These are phyloP conservation scores for Colletotrichum musicola DNA, from an alignment of 2,329 filamentous ascomycete genomes.

Conservation along the genomic window DNA sequence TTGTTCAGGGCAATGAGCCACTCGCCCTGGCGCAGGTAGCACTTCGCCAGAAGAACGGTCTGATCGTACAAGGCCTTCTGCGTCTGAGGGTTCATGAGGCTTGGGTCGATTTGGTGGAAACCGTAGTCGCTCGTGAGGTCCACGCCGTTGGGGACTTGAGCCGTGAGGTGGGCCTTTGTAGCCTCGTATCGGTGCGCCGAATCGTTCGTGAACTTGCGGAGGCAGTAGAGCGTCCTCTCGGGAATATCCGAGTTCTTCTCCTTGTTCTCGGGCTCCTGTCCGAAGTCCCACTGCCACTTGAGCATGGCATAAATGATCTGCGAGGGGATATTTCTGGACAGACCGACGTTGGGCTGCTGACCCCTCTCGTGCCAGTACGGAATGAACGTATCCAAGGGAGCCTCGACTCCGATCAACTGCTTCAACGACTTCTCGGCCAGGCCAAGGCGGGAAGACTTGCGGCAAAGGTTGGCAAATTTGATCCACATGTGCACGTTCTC, in stretches of 20 bases:
- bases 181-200: slow-evolving; percentile 67
- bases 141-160: slow-evolving; percentile 60
- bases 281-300: slow-evolving; percentile 95
- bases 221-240: slow-evolving; percentile 69
- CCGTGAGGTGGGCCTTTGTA: slow-evolving; percentile 63
- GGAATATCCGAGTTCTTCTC: slow-evolving; percentile 56
- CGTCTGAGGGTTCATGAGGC: slow-evolving; percentile 61
- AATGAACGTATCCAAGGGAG: slow-evolving; percentile 70
- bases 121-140: slow-evolving; percentile 61
- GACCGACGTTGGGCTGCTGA: slow-evolving; percentile 46
- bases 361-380: slow-evolving; percentile 67
- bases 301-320: slow-evolving; percentile 96
- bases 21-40: slow-evolving; percentile 95
- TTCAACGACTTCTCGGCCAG: slow-evolving; percentile 96
- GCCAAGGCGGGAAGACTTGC: slow-evolving; percentile 94
- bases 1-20: slow-evolving; percentile 91
- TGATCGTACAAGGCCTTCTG: slow-evolving; percentile 70
- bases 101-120: slow-evolving; percentile 60
- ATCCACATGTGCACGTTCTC: slow-evolving; percentile 99
- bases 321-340: slow-evolving; percentile 68
- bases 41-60: slow-evolving; percentile 86
- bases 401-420: slow-evolving; percentile 83
- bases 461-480: slow-evolving; percentile 98
- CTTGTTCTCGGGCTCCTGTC: slow-evolving; percentile 66
- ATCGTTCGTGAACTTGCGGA: slow-evolving; percentile 72